Percentiles rank a stretch among this genome's conserved stretches.
phyloP scores from a whole-genome alignment of 2,329 filamentous ascomycete species.

The Penicillium palitans region DNA sequence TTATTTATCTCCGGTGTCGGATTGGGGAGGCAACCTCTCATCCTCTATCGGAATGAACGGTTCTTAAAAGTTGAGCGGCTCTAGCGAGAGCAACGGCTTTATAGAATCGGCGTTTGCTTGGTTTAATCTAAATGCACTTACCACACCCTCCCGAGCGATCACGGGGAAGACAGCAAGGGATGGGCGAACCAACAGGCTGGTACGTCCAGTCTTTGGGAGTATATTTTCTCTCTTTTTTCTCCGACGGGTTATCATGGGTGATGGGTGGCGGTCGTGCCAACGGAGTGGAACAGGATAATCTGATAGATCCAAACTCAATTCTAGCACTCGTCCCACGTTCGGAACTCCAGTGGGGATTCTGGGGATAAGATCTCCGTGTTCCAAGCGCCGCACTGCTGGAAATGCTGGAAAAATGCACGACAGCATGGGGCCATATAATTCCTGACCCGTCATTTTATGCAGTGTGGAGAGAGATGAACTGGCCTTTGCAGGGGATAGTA shows the following conservation, averaged over 20 bases:
- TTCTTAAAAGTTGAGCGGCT: neutral
- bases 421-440: conserved; percentile 14
- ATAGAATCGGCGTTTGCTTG: neutral
- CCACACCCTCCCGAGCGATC: neutral
- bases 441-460: conserved; percentile 14
- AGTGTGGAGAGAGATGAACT: conserved; percentile 3
- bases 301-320: conserved; percentile 18
- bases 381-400: conserved; percentile 6
- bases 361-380: conserved; percentile 13
- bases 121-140: neutral
- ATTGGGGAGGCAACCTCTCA: neutral
- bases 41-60: neutral
- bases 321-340: conserved; percentile 10
- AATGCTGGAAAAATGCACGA: conserved; percentile 18
- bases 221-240: conserved; percentile 2
- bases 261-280: neutral
- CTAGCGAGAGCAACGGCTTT: neutral
- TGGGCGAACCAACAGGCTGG: neutral
- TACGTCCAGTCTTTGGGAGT: neutral
- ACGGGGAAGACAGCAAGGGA: neutral
- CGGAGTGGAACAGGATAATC: neutral
- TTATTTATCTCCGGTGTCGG: neutral
- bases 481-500: neutral
- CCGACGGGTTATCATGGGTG: conserved; percentile 7
- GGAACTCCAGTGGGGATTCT: conserved; percentile 4